Evolutionary conservation across 768 basidiomycete genomes (phyloP), one percentile per base, ranked within the genome.

Genomic region (Fibroporia radiculosa): DNA sequence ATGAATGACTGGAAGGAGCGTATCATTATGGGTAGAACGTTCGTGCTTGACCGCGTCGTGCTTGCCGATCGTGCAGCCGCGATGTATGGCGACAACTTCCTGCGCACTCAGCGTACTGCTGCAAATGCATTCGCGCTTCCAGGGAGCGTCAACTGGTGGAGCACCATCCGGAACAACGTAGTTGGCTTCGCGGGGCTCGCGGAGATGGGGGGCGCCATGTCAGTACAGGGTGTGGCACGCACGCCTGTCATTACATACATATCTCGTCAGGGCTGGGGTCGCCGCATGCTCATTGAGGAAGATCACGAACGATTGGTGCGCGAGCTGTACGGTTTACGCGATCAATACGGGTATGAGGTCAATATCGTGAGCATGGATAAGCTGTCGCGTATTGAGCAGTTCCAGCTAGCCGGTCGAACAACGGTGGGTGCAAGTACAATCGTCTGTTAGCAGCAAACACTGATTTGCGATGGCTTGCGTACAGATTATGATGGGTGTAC

Each of bases 401-500:
- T 97, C 43, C 63, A 66, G 40, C 64, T 97, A 2, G 84, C 93
- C 8, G 87, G 80, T 2, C 71, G 89, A 49, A 91, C 92, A 2
- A 96, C 93, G 39, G 88, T 93, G 59, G 55, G 80, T 63, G 2
- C 26, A 5, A 31, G 48, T 16, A 43, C 19, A 23, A 26, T 28
- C 23, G 28, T 16, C 16, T 39, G n/a, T 29, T 52, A 8, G 38
- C 24, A 29, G 16, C 11, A 31, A 13, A 3, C 1, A 7, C 40
- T 49, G 27, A 42, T 36, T 41, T 8, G 48, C 13, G 27, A 55
- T n/a, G 43, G 13, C 32, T 8, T 34, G 5, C 27, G n/a, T 23
- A 5, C 48, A 95, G 92, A 89, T 95, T 56, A 76, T 95, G 82
- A 84, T 93, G 75, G 92, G 92, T 46, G 84, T 95, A 13, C 92